Base-by-base conservation (phyloP, 2,329 filamentous ascomycete genomes). In the Alternaria alternata region DNA sequence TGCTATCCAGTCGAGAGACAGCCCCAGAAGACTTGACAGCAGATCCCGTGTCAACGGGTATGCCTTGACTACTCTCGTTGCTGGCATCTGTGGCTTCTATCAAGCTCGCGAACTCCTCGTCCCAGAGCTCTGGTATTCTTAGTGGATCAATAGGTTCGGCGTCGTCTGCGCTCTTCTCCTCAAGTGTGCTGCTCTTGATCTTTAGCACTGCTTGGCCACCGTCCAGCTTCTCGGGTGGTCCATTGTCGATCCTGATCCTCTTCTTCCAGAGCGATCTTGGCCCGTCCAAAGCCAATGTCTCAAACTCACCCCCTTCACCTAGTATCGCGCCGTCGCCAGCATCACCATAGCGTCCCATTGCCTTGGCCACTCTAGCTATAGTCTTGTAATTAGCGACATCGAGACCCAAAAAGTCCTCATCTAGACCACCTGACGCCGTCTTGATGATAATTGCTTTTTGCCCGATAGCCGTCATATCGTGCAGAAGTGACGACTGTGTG, bases 231-330 rank as follows among this genome's bases (percentile, higher is more conserved):
- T 91, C 82, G 49, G 79, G 83, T 1, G 81, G 57, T 76, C 83
- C 81, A 60, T 88, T 79, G 52, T 80, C 84, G 4, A 97, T 81
- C 42, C 83, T 81, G 63, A 98, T 90, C 52, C 84, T 86, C 65
- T 84, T 86, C 79, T 86, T 90, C 85, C 95, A 97, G 61, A 97
- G 76, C 51, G 81, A 81, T 0, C 73, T 70, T 8, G 94, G 94
- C 11, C 94, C 95, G 78, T 93, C 88, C 36, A 98, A 74, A 44
- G 95, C 93, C 53, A 98, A 81, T 30, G 93, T 98, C 84, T 98
- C 95, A 78, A 96, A 98, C 81, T 98, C 95, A 4, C 95, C 95
- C 6, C 95, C 95, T 77, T 98, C 95, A 1, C 95, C 95, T 18
- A 98, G 80, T 9, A 94, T 87, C 8, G 91, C 91, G 0, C 91